Conservation (phyloP, 2,329 filamentous ascomycete genomes). For the Paraphaeosphaeria minitans region DNA sequence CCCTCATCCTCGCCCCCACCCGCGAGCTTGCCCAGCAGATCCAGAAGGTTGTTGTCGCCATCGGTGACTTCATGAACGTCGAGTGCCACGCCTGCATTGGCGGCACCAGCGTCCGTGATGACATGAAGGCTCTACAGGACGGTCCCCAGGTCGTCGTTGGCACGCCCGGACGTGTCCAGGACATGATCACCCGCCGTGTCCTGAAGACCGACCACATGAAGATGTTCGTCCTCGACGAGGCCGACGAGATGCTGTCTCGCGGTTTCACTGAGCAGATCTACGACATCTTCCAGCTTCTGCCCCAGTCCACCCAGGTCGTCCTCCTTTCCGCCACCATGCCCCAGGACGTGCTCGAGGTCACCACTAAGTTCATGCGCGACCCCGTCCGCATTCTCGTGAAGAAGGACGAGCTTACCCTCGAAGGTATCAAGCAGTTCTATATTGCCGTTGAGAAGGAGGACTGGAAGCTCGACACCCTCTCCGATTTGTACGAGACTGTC, state of each 20-base stretch:
- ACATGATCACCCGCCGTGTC: slow-evolving; percentile 99
- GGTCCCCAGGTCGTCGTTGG: slow-evolving; percentile 97
- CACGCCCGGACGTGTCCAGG: slow-evolving; percentile 96
- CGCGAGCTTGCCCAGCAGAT: slow-evolving; percentile 99
- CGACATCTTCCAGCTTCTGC: slow-evolving; percentile 99
- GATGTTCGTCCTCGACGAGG: slow-evolving; percentile 99
- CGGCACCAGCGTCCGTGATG: slow-evolving; percentile 95
- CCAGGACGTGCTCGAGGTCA: slow-evolving; percentile 98
- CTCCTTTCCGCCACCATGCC: slow-evolving; percentile 98
- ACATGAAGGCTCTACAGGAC: slow-evolving; percentile 96
- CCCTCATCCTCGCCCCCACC: slow-evolving; percentile 94
- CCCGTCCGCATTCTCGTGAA: slow-evolving; percentile 99
- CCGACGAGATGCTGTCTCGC: slow-evolving; percentile 98
- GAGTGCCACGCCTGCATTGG: slow-evolving; percentile 99
- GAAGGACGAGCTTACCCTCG: slow-evolving; percentile 98
- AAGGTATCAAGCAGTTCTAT: slow-evolving; percentile 99
- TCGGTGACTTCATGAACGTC: slow-evolving; percentile 99
- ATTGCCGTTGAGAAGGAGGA: slow-evolving; percentile 99
- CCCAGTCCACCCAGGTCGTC: slow-evolving; percentile 97
- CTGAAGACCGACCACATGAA: slow-evolving; percentile 98
- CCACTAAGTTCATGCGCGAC: slow-evolving; percentile 99
- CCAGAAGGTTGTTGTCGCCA: slow-evolving; percentile 98
- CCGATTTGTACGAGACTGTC: slow-evolving; percentile 98
- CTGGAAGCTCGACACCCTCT: slow-evolving; percentile 99
- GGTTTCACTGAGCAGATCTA: slow-evolving; percentile 99